Evolutionary conservation across 306 rosid genomes (phyloP), one percentile per base, ranked within the genome.

Genomic region (Morella rubra): DNA sequence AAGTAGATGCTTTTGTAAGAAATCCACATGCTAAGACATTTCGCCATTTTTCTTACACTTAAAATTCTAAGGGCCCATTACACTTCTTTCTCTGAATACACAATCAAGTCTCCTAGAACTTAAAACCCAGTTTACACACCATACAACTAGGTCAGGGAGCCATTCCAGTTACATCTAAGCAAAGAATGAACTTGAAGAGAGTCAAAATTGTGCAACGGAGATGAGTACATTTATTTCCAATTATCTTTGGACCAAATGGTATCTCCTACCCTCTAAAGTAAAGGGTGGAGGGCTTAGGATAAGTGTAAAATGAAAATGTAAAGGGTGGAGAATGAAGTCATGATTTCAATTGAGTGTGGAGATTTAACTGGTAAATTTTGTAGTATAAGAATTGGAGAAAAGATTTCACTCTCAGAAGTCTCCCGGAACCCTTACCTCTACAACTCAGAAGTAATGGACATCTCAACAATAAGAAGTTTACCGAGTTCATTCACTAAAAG

Each of bases 401-500:
- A 5, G 58, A 52, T 16, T n/a, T 6, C 58, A 52, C 1, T 52
- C 13, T 14, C 58, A 52, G 58, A 16, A 14, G 19, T 52, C 6
- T 15, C 53, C 20, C 22, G 7, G 49, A n/a, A 8, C 27, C 49
- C 71, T 65, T 65, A 18, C 7, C 41, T 41, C 71, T 65, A 41
- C 50, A 59, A 59, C 7, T 20, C 32, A 59, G 22, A 20, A 24
- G 65, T 10, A 56, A 56, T 20, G 20, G 62, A 11, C 10, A 14
- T 59, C 6, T 65, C 47, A 49, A 9, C 15, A 15, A 49, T 49
- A 15, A 49, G 50, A 75, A 51, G 47, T 71, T 72, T 45, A 49
- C 50, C 75, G 14, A 74, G 71, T 68, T 61, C 40, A 32, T 50
- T 71, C 81, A 61, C 41, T 40, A 44, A 44, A 53, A 22, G 18